Evolutionary conservation across 2,329 filamentous ascomycete species (phyloP).

Genomic region (Xylariaceae sp.): DNA sequence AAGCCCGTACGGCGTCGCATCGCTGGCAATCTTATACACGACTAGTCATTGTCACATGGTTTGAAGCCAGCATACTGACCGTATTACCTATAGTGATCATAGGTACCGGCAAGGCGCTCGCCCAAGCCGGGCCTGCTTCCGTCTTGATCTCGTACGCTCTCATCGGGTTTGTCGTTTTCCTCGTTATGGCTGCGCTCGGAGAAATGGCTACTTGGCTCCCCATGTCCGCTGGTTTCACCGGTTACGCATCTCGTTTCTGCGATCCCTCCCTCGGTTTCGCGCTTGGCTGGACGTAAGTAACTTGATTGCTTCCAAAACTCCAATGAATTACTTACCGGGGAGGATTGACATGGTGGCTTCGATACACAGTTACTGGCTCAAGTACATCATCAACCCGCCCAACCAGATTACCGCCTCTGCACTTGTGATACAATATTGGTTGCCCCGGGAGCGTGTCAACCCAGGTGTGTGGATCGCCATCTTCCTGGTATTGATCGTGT

Average conservation of each 20-base stretch:
- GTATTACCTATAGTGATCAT: slow-evolving; percentile 53
- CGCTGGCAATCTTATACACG: not conserved
- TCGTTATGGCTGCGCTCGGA: slow-evolving; percentile 77
- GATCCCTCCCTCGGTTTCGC: slow-evolving; percentile 78
- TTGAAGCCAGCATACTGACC: not conserved
- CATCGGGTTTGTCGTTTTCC: slow-evolving; percentile 68
- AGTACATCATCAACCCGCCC: slow-evolving; percentile 83
- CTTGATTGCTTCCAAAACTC: not conserved
- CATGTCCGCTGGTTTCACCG: slow-evolving; percentile 72
- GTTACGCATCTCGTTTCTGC: slow-evolving; percentile 74
- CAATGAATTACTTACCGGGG: not conserved
- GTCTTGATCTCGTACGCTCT: slow-evolving; percentile 68
- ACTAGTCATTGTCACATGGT: not conserved
- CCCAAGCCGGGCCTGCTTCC: slow-evolving; percentile 56
- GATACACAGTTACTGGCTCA: slow-evolving; percentile 53
- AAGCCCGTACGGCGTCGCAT: not conserved
- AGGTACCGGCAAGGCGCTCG: slow-evolving; percentile 56
- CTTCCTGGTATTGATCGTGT: slow-evolving; percentile 58
- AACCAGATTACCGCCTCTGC: slow-evolving; percentile 81
- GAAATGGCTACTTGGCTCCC: slow-evolving; percentile 85
- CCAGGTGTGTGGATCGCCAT: slow-evolving; percentile 76
- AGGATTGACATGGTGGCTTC: slow-evolving; percentile 19
- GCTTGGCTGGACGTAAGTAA: slow-evolving; percentile 64
- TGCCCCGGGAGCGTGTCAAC: slow-evolving; percentile 61
- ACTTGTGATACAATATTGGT: slow-evolving; percentile 76